Evolutionary conservation across 2,329 filamentous ascomycete species (phyloP).

Genomic region (Diaporthe destruens): DNA sequence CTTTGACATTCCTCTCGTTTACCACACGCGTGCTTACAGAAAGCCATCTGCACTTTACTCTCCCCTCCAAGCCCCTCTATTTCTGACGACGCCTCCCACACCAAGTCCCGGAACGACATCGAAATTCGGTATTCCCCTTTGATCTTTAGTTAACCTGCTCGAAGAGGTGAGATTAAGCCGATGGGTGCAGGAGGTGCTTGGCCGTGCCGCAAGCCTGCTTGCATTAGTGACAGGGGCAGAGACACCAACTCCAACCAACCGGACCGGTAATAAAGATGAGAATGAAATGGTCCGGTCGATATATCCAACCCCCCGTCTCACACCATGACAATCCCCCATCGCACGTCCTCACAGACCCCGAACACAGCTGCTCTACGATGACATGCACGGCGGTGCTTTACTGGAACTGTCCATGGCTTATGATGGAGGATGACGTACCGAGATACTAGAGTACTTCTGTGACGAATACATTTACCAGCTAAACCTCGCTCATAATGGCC

Average conservation of each 20-base stretch:
- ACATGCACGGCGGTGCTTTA: not conserved
- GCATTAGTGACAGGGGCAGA: not conserved
- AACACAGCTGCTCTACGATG: not conserved
- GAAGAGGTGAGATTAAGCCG: not conserved
- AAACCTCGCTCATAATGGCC: not conserved
- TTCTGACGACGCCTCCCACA: not conserved
- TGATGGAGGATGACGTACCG: not conserved
- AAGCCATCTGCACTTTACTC: not conserved
- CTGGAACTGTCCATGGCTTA: not conserved
- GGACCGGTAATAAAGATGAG: no score
- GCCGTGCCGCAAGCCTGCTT: not conserved
- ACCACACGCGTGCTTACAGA: not conserved
- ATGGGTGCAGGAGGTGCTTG: not conserved
- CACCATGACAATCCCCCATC: not conserved
- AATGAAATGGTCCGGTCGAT: no score
- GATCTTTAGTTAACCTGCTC: not conserved
- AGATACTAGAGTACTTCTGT: not conserved
- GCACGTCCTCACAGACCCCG: not conserved
- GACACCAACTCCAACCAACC: not conserved
- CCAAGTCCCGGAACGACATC: not conserved
- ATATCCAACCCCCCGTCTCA: no score
- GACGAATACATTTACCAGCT: not conserved
- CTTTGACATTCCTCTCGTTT: no score
- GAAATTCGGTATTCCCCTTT: not conserved
- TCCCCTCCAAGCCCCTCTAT: no score